Base-by-base conservation (phyloP, 1,284 basidiomycete genomes). In the Trametes polyzona region DNA sequence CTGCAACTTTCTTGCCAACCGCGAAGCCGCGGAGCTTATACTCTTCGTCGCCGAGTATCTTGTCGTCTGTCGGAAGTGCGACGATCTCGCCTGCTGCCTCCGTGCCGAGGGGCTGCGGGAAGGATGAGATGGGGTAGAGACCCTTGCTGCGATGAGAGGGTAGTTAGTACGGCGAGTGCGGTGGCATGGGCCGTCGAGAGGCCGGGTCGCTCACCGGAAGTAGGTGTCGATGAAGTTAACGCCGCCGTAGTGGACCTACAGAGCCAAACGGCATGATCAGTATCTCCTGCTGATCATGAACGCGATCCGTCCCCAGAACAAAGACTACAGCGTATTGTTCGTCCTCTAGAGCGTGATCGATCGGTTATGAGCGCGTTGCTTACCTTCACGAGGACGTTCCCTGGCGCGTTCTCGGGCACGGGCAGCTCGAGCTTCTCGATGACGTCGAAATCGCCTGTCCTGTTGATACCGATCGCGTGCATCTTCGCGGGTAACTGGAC, bases 221-320 rank as follows among this genome's bases (percentile, higher is more conserved):
- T 92, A 92, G 5, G 88, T 93, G 72, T 95, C 93, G 69, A 95
- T 93, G 73, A 90, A 94, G 74, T 95, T 95, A 61, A 94, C 81
- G 14, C 93, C 93, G 2, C 79, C 74, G 61, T 86, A 88, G 64
- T 87, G 78, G 35, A 83, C 75, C 84, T 86, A 62, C 26, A 36
- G 46, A 29, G 24, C 33, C 32, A 35, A 21, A 23, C 42, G 30
- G 11, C 12, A 35, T 17, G 37, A 32, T 40, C 29, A 43, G 35
- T n/a, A n/a, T n/a, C n/a, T n/a, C n/a, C n/a, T n/a, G n/a, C n/a
- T n/a, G n/a, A n/a, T n/a, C n/a, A n/a, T n/a, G n/a, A n/a, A n/a
- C n/a, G n/a, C n/a, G n/a, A n/a, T n/a, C n/a, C n/a, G n/a, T n/a
- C n/a, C n/a, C n/a, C n/a, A n/a, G n/a, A n/a, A n/a, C n/a, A n/a